Percentiles rank a stretch among this genome's conserved stretches.
These are phyloP conservation scores for Juglanconis juglandina DNA, from an alignment of 2,329 filamentous ascomycete species.

Conservation along the genomic window DNA sequence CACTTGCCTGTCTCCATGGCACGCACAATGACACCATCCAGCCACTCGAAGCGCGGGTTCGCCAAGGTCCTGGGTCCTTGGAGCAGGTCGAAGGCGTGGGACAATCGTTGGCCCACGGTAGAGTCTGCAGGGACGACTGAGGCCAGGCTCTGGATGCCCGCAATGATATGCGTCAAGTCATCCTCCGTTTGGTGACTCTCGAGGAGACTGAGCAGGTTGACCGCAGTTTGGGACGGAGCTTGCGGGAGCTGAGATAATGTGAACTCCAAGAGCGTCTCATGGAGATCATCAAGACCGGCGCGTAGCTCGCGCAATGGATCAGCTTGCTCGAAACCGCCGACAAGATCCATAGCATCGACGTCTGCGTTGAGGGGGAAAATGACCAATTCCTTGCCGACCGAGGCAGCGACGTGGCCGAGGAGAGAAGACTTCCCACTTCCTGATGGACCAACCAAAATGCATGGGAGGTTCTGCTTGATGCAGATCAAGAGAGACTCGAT, in stretches of 20 bases:
- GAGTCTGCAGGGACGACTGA: conserved; percentile 40
- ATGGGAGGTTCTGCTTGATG: conserved; percentile 80
- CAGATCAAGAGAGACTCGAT: conserved; percentile 86
- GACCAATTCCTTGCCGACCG: conserved; percentile 71
- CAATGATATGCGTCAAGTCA: conserved; percentile 35
- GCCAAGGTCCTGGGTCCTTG: conserved; percentile 55
- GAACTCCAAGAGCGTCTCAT: conserved; percentile 42
- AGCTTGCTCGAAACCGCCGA: conserved; percentile 93
- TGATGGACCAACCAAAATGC: conserved; percentile 80
- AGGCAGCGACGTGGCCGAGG: conserved; percentile 74
- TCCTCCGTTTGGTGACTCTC: conserved; percentile 38
- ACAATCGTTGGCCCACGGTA: conserved; percentile 44
- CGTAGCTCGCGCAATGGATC: conserved; percentile 74
- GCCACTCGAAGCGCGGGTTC: conserved; percentile 88
- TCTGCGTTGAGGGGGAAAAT: conserved; percentile 91
- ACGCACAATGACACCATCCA: conserved; percentile 86
- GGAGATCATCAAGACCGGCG: conserved; percentile 45
- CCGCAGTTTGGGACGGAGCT: conserved; percentile 10
- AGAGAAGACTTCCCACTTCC: conserved; percentile 84
- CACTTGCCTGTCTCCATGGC: conserved; percentile 83
- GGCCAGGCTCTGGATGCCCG: conserved; percentile 38
- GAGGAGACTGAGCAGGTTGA: conserved; percentile 51
- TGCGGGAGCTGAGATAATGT: conserved; percentile 46
- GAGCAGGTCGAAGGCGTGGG: conserved; percentile 48
- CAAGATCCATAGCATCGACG: conserved; percentile 93